phyloP scores from a whole-genome alignment of 352 stramenopile species.

The Pythium folliculosum region DNA sequence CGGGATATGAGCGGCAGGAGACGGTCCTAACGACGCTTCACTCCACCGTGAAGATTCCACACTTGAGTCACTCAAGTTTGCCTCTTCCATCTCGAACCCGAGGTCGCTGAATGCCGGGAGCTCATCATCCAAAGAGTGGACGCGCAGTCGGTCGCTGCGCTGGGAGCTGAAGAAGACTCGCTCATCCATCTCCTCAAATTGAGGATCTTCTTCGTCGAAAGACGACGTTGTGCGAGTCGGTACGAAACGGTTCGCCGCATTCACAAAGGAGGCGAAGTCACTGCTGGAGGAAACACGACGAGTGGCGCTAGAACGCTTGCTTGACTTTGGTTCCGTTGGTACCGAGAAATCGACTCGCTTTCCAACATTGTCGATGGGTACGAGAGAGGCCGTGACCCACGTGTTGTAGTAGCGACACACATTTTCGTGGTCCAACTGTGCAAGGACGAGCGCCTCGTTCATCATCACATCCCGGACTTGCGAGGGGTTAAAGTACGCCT shows the following conservation, averaged over 20 bases:
- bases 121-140: constrained; percentile 27
- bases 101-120: constrained; percentile 48
- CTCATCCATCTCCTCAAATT: constrained; percentile 28
- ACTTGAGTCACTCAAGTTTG: background rate
- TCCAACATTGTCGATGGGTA: constrained; percentile 52
- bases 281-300: constrained; percentile 28
- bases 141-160: background rate
- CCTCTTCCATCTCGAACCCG: constrained; percentile 56
- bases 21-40: background rate
- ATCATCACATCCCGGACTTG: constrained; percentile 91
- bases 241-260: constrained; percentile 18
- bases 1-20: constrained; percentile 14
- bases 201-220: constrained; percentile 20
- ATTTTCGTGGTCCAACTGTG: constrained; percentile 92
- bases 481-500: constrained; percentile 73
- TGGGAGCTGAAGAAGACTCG: background rate
- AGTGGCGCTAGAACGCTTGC: constrained; percentile 3
- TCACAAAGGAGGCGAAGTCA: constrained; percentile 24
- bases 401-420: constrained; percentile 93
- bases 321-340: background rate
- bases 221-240: constrained; percentile 11
- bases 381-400: constrained; percentile 72
- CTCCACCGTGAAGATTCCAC: background rate
- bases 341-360: constrained; percentile 24
- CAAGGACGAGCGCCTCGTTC: constrained; percentile 92